Base-by-base conservation (phyloP, 139 green algal genomes). In the Edaphochlamys debaryana region DNA sequence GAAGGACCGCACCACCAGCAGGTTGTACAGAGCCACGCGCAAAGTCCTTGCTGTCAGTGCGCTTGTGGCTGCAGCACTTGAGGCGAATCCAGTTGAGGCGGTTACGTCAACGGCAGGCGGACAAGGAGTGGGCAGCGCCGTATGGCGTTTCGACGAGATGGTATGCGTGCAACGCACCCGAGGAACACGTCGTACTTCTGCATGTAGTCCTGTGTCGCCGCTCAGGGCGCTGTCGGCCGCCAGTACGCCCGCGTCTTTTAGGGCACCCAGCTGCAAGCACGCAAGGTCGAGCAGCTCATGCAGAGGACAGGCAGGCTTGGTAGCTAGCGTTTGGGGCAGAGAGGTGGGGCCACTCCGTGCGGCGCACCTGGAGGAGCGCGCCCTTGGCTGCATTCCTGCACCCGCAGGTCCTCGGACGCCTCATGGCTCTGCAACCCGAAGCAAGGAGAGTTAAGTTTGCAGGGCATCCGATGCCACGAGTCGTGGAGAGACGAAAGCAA, bases 31-130 rank as follows among this genome's bases (percentile, higher is more conserved):
- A 45, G 64, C 77, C 22, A 22, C 77, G 64, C 13, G 77, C 77
- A 41, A 84, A 84, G 64, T 84, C 77, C 64, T 82, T 84, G 32
- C 64, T 58, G 48, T 84, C 77, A 25, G 77, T 62, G 5, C 77
- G 63, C 64, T 62, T 63, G 45, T 84, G 77, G 34, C 64, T 69
- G 17, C 60, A n/a, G 60, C 54, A n/a, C 17, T 58, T 58, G 50
- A 25, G 17, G 50, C 50, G 20, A 58, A 20, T 15, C 17, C 50
- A 58, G 50, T 25, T 25, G 50, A 15, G 20, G 50, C 20, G 50
- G 17, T 20, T 25, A 15, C 17, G 50, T 58, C 17, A n/a, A n/a
- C n/a, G n/a, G n/a, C n/a, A n/a, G n/a, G n/a, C n/a, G n/a, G n/a
- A 22, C 50, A 58, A 2, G 50, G 20, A 19, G 48, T 54, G 48